Percentiles rank a stretch among this genome's conserved stretches.
Evolutionary conservation across 441 rosid genomes (phyloP).

Genomic region (Metrosideros polymorpha): DNA sequence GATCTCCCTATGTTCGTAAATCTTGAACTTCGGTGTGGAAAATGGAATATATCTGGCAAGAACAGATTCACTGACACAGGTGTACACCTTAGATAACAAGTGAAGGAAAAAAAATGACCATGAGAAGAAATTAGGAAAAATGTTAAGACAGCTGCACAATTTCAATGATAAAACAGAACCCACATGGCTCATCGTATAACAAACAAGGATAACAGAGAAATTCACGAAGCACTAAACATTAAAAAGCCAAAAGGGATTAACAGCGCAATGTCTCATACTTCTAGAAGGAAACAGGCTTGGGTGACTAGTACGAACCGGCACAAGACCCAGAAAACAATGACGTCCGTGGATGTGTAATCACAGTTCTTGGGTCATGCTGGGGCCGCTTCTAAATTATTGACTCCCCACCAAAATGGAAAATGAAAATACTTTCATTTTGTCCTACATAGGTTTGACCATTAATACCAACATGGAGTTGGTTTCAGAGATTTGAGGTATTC

Average conservation of each 20-base stretch:
- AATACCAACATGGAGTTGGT: background rate
- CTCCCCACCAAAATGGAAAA: background rate
- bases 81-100: constrained; percentile 53
- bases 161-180: background rate
- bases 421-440: background rate
- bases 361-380: background rate
- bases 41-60: constrained; percentile 51
- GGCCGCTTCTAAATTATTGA: background rate
- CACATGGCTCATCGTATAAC: background rate
- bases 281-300: background rate
- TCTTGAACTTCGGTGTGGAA: constrained; percentile 50
- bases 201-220: background rate
- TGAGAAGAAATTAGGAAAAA: background rate
- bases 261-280: background rate
- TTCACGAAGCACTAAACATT: background rate
- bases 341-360: background rate
- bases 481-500: background rate
- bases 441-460: background rate
- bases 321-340: background rate
- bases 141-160: background rate
- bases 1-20: constrained; percentile 28
- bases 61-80: constrained; percentile 54
- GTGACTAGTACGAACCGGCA: background rate
- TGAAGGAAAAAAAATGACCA: background rate
- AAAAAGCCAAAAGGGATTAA: background rate